A percentile compares a stretch with the other conserved stretches of the same genome.
Conservation (phyloP, 1,284 basidiomycete genomes). For the Moesziomyces globuligerus region DNA sequence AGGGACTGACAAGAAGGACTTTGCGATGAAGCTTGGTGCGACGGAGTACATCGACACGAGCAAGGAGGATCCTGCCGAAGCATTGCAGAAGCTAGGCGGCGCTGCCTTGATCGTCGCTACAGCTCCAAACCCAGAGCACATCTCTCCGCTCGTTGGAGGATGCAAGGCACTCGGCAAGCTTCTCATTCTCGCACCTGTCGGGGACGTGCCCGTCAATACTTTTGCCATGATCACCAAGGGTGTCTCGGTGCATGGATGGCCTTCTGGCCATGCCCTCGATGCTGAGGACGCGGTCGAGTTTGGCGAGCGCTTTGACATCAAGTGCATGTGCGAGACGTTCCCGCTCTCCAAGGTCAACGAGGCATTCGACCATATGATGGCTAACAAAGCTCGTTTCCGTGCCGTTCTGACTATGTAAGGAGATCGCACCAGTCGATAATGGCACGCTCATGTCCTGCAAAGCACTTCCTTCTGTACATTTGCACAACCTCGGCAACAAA, state of each 20-base stretch:
- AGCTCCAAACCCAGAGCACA: constrained; percentile 65
- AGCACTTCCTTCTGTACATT: not conserved
- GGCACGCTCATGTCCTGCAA: too few relatives aligned
- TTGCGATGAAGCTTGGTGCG: constrained; percentile 68
- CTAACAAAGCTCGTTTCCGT: constrained; percentile 67
- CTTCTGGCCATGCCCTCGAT: constrained; percentile 64
- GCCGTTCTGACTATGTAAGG: constrained; percentile 56
- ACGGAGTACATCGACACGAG: constrained; percentile 66
- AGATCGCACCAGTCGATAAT: too few relatives aligned
- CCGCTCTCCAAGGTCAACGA: constrained; percentile 67
- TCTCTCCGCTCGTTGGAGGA: constrained; percentile 63
- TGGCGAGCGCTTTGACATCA: constrained; percentile 61
- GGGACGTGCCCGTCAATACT: constrained; percentile 45
- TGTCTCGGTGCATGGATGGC: constrained; percentile 67
- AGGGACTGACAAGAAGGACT: constrained; percentile 63
- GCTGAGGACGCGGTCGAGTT: constrained; percentile 67
- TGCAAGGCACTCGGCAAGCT: constrained; percentile 67
- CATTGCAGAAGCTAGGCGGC: constrained; percentile 68
- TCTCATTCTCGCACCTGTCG: constrained; percentile 56
- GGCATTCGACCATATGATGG: constrained; percentile 66
- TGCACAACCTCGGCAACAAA: too few relatives aligned
- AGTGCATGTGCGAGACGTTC: constrained; percentile 67
- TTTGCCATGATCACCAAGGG: constrained; percentile 66
- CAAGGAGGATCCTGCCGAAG: constrained; percentile 61
- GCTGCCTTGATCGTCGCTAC: constrained; percentile 67